These are phyloP conservation scores for Oryza coarctata DNA, from an alignment of 176 grass and related monocot species.

Conservation along the genomic window DNA sequence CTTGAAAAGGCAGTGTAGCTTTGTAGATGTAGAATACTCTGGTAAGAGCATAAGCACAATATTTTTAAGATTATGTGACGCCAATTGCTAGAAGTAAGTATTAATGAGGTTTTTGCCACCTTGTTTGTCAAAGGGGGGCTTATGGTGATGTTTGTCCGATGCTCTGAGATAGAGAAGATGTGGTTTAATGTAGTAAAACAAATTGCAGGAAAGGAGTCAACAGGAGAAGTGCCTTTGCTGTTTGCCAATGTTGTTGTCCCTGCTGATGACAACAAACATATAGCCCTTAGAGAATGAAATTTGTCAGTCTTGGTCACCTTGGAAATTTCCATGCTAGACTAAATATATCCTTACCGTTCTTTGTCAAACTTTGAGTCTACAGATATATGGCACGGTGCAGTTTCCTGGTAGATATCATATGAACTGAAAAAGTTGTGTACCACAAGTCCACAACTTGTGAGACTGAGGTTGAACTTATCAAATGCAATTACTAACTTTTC, in stretches of 20 bases:
- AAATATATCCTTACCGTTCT: not conserved
- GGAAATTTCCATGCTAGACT: not conserved
- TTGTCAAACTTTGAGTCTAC: no score
- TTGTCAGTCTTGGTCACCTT: not conserved
- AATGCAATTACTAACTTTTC: no score
- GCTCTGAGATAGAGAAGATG: slow-evolving; percentile 2
- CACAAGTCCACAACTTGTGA: no score
- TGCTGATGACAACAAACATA: not conserved
- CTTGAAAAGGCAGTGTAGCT: no score
- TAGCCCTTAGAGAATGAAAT: not conserved
- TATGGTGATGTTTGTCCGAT: slow-evolving; percentile 12
- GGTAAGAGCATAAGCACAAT: no score
- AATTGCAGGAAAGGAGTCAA: not conserved
- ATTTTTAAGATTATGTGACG: no score
- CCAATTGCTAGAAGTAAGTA: not conserved
- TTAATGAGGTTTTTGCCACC: slow-evolving; percentile 9
- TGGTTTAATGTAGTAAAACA: not conserved
- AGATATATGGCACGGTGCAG: no score
- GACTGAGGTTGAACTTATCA: no score
- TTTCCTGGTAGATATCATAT: no score
- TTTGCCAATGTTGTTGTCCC: not conserved
- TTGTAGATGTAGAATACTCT: no score
- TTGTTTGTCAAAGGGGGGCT: slow-evolving; percentile 11
- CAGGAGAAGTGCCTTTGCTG: not conserved
- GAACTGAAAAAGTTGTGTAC: no score